Percentiles rank a stretch among this genome's conserved stretches.
phyloP scores from a whole-genome alignment of 805 yeast genomes.

The Yamadazyma ubonensis region DNA sequence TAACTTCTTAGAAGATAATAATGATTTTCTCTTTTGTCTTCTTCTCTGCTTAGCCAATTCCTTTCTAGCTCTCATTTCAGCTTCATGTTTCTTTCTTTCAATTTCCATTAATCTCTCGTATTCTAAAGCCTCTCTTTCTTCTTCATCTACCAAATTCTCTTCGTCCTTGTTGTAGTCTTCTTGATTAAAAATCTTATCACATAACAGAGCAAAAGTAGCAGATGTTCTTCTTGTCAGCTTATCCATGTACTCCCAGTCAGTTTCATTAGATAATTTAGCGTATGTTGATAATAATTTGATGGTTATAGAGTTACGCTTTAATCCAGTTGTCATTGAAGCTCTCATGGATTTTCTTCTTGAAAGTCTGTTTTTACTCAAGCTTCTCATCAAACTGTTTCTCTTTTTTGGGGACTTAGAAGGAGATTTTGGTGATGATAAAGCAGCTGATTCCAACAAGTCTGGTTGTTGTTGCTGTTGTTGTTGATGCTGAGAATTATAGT shows the following conservation, averaged over 20 bases:
- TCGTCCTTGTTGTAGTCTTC: constrained; percentile 55
- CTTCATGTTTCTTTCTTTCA: constrained; percentile 51
- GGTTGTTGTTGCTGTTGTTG: constrained; percentile 11
- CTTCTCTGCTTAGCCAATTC: constrained; percentile 47
- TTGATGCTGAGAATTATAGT: constrained; percentile 13
- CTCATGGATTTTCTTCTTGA: constrained; percentile 37
- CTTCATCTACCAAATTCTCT: constrained; percentile 41
- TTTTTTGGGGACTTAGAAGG: constrained; percentile 19
- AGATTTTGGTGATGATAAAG: constrained; percentile 17
- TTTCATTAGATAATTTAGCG: constrained; percentile 64
- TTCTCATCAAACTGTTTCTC: constrained; percentile 28
- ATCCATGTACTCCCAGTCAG: constrained; percentile 68
- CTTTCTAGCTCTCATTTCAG: constrained; percentile 47
- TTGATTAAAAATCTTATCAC: constrained; percentile 75
- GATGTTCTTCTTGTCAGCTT: constrained; percentile 74
- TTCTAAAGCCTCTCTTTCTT: constrained; percentile 42
- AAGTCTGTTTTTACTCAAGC: constrained; percentile 29
- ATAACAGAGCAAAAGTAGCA: constrained; percentile 72
- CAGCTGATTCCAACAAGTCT: constrained; percentile 29
- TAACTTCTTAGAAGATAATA: constrained; percentile 37
- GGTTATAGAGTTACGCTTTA: constrained; percentile 69
- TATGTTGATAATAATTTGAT: constrained; percentile 68
- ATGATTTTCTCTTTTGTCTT: constrained; percentile 41
- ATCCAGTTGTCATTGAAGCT: constrained; percentile 43
- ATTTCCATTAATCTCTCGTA: constrained; percentile 48